Evolutionary conservation across 495 filamentous ascomycete species (phyloP).

Genomic region (Achaetomiella virescens): DNA sequence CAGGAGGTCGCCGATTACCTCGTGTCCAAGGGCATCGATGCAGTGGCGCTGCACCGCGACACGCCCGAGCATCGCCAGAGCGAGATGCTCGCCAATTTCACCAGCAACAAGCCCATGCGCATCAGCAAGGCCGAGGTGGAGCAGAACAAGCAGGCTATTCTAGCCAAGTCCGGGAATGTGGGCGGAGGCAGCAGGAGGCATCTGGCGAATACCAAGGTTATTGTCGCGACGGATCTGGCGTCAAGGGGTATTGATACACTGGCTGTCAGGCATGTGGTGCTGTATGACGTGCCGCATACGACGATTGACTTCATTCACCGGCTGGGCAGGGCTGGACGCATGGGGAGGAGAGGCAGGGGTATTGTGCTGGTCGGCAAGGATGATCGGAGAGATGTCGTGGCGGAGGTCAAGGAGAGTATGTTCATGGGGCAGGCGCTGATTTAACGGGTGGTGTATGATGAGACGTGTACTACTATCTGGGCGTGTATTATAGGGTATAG

Average conservation of each 20-base stretch:
- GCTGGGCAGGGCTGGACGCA: slow-evolving; percentile 81
- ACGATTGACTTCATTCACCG: slow-evolving; percentile 97
- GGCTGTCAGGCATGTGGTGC: slow-evolving; percentile 81
- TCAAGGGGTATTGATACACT: slow-evolving; percentile 92
- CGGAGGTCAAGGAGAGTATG: slow-evolving; percentile 91
- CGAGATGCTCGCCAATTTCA: slow-evolving; percentile 73
- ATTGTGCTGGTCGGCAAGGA: slow-evolving; percentile 84
- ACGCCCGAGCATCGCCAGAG: slow-evolving; percentile 63
- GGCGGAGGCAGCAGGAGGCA: slow-evolving; percentile 16
- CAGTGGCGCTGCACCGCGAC: slow-evolving; percentile 74
- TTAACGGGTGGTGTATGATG: slow-evolving; percentile 30
- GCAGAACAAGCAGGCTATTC: slow-evolving; percentile 1
- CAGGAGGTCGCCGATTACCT: slow-evolving; percentile 76
- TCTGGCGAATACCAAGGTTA: slow-evolving; percentile 70
- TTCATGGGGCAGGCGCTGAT: slow-evolving; percentile 84
- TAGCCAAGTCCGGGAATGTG: slow-evolving; percentile 8
- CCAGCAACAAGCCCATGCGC: slow-evolving; percentile 43
- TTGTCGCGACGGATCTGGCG: slow-evolving; percentile 88
- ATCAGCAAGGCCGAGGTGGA: slow-evolving; percentile 20
- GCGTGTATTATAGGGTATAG: not conserved
- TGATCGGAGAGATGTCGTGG: slow-evolving; percentile 83
- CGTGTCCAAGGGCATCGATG: slow-evolving; percentile 76
- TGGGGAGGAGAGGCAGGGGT: slow-evolving; percentile 84
- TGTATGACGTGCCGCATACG: slow-evolving; percentile 93
- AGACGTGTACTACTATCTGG: not conserved